These are phyloP conservation scores for Fusarium torulosum DNA, from an alignment of 2,329 filamentous ascomycete species.

Conservation along the genomic window DNA sequence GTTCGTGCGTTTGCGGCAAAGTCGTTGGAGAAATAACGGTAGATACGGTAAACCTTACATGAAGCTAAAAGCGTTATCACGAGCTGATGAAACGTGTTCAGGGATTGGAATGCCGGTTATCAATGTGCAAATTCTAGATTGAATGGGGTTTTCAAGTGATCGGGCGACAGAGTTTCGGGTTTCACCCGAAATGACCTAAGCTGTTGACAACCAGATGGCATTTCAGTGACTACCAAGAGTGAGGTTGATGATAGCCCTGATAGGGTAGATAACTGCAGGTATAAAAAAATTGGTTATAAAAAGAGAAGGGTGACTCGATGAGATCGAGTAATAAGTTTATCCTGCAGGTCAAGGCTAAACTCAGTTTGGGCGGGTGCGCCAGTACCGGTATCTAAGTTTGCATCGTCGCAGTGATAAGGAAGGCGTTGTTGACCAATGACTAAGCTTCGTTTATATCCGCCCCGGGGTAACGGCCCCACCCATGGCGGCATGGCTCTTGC, in stretches of 20 bases:
- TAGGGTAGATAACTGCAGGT: slow-evolving; percentile 32
- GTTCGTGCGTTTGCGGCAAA: background rate
- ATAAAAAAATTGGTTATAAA: slow-evolving; percentile 21
- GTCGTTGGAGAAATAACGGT: background rate
- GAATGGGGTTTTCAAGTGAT: background rate
- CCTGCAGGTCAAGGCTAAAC: slow-evolving; percentile 32
- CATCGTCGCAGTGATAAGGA: slow-evolving; percentile 39
- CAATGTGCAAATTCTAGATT: slow-evolving; percentile 3
- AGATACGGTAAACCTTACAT: slow-evolving; percentile 9
- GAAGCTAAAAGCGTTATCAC: slow-evolving; percentile 5
- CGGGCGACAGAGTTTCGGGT: slow-evolving; percentile 22
- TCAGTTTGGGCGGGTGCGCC: slow-evolving; percentile 12
- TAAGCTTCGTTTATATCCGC: slow-evolving; percentile 22
- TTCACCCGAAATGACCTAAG: slow-evolving; percentile 15
- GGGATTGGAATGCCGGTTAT: slow-evolving; percentile 8
- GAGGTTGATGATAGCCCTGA: slow-evolving; percentile 24
- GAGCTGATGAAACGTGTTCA: slow-evolving; percentile 4
- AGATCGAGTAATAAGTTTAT: slow-evolving; percentile 57
- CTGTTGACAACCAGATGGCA: slow-evolving; percentile 17
- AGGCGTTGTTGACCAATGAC: slow-evolving; percentile 29
- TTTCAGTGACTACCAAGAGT: slow-evolving; percentile 26
- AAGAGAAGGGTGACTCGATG: slow-evolving; percentile 57
- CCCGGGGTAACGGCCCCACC: slow-evolving; percentile 43
- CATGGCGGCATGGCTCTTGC: slow-evolving; percentile 30
- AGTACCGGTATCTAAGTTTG: slow-evolving; percentile 39